A percentile compares a stretch with the other conserved stretches of the same genome.
Conservation (phyloP, 1,284 basidiomycete species). For the Volvariella surrecta region DNA sequence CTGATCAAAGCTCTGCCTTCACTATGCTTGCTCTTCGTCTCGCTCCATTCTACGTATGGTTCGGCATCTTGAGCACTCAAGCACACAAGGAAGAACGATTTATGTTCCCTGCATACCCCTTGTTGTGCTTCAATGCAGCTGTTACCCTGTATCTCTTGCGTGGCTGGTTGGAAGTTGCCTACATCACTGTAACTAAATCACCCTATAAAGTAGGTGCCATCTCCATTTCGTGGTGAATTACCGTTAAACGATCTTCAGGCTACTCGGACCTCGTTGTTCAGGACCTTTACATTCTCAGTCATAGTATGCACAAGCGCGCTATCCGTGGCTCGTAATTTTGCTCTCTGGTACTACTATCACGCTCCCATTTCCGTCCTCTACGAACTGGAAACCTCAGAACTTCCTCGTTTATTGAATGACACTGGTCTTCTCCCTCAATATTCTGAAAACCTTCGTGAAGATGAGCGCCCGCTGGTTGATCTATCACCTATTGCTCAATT, state of each 20-base stretch:
- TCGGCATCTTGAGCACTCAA: constrained; percentile 72
- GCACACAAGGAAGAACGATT: constrained; percentile 98
- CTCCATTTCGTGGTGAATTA: constrained; percentile 8
- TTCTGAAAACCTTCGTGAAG: constrained; percentile 30
- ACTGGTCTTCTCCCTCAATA: constrained; percentile 53
- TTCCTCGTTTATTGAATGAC: constrained; percentile 74
- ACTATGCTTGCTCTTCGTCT: constrained; percentile 71
- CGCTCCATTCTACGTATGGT: constrained; percentile 86
- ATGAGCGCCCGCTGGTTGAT: constrained; percentile 58
- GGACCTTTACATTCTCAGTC: constrained; percentile 64
- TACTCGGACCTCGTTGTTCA: constrained; percentile 68
- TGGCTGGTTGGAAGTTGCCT: constrained; percentile 80
- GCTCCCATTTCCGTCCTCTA: constrained; percentile 74
- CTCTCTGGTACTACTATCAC: constrained; percentile 85
- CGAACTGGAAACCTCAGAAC: constrained; percentile 70
- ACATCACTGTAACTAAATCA: constrained; percentile 69
- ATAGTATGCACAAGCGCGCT: constrained; percentile 58
- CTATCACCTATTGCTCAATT: constrained; percentile 63
- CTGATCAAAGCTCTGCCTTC: constrained; percentile 69
- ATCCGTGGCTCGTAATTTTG: constrained; percentile 74
- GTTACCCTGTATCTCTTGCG: constrained; percentile 76
- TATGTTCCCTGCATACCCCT: constrained; percentile 91
- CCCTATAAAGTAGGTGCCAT: constrained; percentile 63
- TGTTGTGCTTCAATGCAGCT: constrained; percentile 93
- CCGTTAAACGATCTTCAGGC: constrained; percentile 42